Conservation (phyloP, 164 flowering plant genomes). For the Nymphaea thermarum region DNA sequence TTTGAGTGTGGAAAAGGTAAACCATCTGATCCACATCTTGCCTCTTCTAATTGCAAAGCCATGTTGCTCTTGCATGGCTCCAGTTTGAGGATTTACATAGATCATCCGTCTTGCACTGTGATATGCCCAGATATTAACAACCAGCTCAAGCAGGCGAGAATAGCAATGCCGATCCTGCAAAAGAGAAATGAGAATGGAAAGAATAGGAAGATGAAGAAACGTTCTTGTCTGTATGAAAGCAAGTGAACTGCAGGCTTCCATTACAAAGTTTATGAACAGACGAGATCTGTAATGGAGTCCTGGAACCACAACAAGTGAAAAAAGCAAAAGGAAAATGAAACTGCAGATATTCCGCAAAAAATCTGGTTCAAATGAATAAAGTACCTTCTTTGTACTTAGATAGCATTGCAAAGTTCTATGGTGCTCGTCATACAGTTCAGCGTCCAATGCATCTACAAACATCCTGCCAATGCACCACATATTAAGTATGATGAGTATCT, state of each 20-base stretch:
- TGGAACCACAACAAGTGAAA: not conserved
- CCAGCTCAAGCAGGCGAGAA: constrained; percentile 82
- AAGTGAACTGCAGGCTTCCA: no score
- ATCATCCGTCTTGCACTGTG: constrained; percentile 89
- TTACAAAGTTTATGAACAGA: no score
- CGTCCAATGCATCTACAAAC: constrained; percentile 90
- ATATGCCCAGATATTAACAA: constrained; percentile 92
- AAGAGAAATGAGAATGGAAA: not conserved
- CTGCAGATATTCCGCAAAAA: not conserved
- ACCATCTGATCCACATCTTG: constrained; percentile 89
- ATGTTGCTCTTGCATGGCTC: constrained; percentile 83
- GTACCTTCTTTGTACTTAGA: constrained; percentile 69
- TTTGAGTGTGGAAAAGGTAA: constrained; percentile 60
- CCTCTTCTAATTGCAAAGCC: constrained; percentile 36
- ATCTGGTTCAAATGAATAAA: not conserved
- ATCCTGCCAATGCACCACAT: constrained; percentile 36
- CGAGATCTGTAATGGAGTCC: not conserved
- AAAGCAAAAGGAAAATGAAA: not conserved
- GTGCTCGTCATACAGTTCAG: constrained; percentile 68
- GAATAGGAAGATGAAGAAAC: no score
- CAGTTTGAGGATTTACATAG: constrained; percentile 60
- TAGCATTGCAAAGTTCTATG: constrained; percentile 58
- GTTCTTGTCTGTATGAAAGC: no score
- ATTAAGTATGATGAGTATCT: no score
- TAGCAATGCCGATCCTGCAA: constrained; percentile 93